These are phyloP conservation scores for Diophrys appendiculata DNA, from an alignment of 73 alveolate species.

Conservation along the genomic window DNA sequence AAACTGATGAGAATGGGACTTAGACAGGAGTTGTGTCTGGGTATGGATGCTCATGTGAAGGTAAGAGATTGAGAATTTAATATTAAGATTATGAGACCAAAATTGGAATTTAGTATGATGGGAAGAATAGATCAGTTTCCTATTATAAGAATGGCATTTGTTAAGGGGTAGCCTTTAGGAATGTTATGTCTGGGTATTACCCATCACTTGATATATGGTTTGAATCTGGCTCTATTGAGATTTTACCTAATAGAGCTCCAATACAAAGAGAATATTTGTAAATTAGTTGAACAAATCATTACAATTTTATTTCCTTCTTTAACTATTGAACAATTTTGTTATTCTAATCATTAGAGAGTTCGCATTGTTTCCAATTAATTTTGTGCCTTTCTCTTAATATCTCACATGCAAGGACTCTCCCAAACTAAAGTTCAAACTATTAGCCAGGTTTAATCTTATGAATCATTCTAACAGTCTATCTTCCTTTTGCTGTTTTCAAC, in stretches of 20 bases:
- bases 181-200: slow-evolving; percentile 77
- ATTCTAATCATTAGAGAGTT: slow-evolving; percentile 9
- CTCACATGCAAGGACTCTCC: slow-evolving; percentile 56
- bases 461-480: slow-evolving; percentile 23
- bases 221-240: slow-evolving; percentile 69
- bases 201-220: slow-evolving; percentile 88
- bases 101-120: slow-evolving; percentile 82
- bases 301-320: not conserved
- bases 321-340: not conserved
- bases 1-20: slow-evolving; percentile 78
- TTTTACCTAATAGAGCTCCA: slow-evolving; percentile 60
- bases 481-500: slow-evolving; percentile 57
- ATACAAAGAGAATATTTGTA: slow-evolving; percentile 14
- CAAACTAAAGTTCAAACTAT: slow-evolving; percentile 35
- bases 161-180: slow-evolving; percentile 83
- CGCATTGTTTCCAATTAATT: slow-evolving; percentile 47
- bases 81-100: slow-evolving; percentile 76
- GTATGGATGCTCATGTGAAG: slow-evolving; percentile 84
- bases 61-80: too few relatives aligned
- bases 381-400: slow-evolving; percentile 38
- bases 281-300: not conserved
- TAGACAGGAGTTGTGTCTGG: slow-evolving; percentile 75
- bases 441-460: slow-evolving; percentile 12
- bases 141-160: slow-evolving; percentile 83
- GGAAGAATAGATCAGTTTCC: slow-evolving; percentile 67